A percentile compares a stretch with the other conserved stretches of the same genome.
These are phyloP conservation scores for Ilyonectria robusta DNA, from an alignment of 2,329 filamentous ascomycete genomes.

Conservation along the genomic window DNA sequence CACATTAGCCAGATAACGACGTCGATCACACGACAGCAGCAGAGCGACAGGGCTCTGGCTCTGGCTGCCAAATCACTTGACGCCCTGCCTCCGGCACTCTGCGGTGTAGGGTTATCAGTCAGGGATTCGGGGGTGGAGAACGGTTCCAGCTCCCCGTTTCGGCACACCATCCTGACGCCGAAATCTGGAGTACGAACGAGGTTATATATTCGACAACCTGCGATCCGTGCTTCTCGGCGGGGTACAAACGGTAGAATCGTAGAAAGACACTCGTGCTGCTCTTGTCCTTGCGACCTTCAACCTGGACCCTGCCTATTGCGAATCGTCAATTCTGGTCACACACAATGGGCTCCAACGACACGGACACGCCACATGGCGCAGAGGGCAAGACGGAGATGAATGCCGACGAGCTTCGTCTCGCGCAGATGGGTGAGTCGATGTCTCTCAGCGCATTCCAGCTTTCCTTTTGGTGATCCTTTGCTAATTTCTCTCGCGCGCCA, in stretches of 20 bases:
- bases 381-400: conserved; percentile 38
- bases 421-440: conserved; percentile 58
- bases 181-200: not conserved
- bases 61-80: not conserved
- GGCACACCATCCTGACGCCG: not conserved
- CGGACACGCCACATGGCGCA: conserved; percentile 5
- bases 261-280: not conserved
- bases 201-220: conserved; percentile 5
- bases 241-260: conserved; percentile 10
- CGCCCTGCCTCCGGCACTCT: not conserved
- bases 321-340: not conserved
- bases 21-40: not conserved
- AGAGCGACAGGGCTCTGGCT: not conserved
- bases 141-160: not conserved
- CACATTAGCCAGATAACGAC: not conserved
- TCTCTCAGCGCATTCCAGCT: not conserved
- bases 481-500: not conserved
- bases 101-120: conserved; percentile 4
- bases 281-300: too few species aligned
- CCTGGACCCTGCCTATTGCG: not conserved
- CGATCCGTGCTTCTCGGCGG: conserved; percentile 22
- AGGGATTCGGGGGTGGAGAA: not conserved
- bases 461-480: not conserved
- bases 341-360: conserved; percentile 22
- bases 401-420: conserved; percentile 58